Conservation (phyloP, 768 basidiomycete species). For the Russula virescens region DNA sequence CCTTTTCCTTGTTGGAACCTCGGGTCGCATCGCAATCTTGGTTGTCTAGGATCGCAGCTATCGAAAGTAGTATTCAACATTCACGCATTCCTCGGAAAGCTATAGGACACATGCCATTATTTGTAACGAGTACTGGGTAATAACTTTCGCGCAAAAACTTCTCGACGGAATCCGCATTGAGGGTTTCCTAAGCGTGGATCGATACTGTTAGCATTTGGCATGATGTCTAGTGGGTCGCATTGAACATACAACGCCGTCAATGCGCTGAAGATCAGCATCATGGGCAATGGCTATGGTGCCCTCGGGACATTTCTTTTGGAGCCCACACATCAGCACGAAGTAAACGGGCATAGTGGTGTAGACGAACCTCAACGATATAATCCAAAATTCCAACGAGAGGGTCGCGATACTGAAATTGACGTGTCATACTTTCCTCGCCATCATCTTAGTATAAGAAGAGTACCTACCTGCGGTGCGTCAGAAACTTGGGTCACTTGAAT, state of each 20-base stretch:
- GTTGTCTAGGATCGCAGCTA: neutral
- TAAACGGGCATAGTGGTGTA: neutral
- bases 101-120: neutral
- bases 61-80: neutral
- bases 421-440: too few species aligned
- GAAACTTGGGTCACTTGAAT: too few species aligned
- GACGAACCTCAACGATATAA: neutral
- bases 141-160: neutral
- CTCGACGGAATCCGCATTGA: slow-evolving; percentile 3
- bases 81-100: too few species aligned
- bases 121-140: neutral
- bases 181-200: neutral
- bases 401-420: too few species aligned
- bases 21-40: neutral
- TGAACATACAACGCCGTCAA: slow-evolving; percentile 7
- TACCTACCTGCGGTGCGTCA: too few species aligned
- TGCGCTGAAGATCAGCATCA: slow-evolving; percentile 5
- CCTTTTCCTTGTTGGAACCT: neutral
- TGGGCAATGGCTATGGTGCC: slow-evolving; percentile 10
- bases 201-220: neutral
- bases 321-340: neutral
- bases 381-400: too few species aligned
- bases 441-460: too few species aligned
- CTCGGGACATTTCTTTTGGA: slow-evolving; percentile 1
- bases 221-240: too few species aligned